phyloP scores from a whole-genome alignment of 225 moss, liverwort and hornwort species.

The Marchantia paleacea region DNA sequence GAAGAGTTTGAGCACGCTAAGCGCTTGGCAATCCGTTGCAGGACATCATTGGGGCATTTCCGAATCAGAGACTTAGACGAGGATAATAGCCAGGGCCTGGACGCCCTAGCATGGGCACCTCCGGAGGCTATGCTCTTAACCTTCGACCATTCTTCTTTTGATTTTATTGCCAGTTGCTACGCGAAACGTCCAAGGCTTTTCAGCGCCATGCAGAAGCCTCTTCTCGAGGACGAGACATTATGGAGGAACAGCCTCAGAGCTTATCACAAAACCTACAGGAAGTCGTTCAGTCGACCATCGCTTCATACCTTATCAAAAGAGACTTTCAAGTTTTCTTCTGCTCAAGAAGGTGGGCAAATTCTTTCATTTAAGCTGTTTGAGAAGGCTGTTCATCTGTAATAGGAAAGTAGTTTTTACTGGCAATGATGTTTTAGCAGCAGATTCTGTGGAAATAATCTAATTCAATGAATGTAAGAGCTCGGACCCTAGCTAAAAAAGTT shows the following conservation, averaged over 20 bases:
- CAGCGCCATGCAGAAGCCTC: slow-evolving; percentile 10
- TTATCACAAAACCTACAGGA: slow-evolving; percentile 10
- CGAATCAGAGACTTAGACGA: background rate
- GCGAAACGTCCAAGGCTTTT: slow-evolving; percentile 19
- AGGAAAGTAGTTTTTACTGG: background rate
- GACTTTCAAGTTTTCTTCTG: background rate
- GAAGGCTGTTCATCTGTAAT: background rate
- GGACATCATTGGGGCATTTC: background rate
- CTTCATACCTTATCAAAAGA: background rate
- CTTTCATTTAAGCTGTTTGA: background rate
- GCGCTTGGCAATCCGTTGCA: background rate
- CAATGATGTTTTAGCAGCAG: background rate
- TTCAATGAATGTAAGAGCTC: too few relatives aligned
- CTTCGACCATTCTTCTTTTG: background rate
- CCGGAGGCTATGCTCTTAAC: slow-evolving; percentile 14
- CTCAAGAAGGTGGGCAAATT: background rate
- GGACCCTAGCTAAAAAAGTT: too few relatives aligned
- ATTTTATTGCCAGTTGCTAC: background rate
- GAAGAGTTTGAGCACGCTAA: slow-evolving; percentile 4
- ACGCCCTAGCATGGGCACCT: slow-evolving; percentile 9
- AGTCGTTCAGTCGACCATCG: background rate
- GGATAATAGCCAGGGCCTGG: background rate
- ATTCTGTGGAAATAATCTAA: background rate
- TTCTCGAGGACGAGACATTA: slow-evolving; percentile 12
- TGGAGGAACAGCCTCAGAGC: slow-evolving; percentile 27